Conservation (phyloP, 1,284 basidiomycete genomes). For the Agaricales sp. region DNA sequence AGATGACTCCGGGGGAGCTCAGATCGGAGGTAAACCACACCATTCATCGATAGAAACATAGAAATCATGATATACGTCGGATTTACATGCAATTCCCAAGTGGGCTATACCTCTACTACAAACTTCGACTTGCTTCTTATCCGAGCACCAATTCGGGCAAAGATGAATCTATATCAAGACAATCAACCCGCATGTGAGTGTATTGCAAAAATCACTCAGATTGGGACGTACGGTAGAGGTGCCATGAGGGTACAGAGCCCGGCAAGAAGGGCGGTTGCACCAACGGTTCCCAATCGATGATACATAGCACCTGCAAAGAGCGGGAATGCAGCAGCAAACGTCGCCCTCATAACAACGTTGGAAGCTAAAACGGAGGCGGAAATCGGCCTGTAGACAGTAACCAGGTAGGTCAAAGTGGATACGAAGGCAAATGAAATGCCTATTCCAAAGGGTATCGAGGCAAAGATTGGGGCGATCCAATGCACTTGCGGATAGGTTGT, state of each 20-base stretch:
- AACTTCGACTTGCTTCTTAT: not conserved
- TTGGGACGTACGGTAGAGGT: slow-evolving; percentile 31
- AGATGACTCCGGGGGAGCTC: too few relatives aligned
- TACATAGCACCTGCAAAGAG: slow-evolving; percentile 24
- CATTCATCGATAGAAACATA: too few relatives aligned
- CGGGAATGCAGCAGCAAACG: slow-evolving; percentile 36
- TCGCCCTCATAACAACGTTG: slow-evolving; percentile 32
- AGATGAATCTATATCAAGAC: not conserved
- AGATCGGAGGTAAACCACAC: too few relatives aligned
- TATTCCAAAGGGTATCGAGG: slow-evolving; percentile 22
- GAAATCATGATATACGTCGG: too few relatives aligned
- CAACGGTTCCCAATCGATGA: slow-evolving; percentile 30
- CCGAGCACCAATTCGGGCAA: not conserved
- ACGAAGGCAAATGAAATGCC: slow-evolving; percentile 29
- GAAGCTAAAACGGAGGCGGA: slow-evolving; percentile 38
- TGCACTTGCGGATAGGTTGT: slow-evolving; percentile 32
- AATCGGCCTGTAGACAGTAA: slow-evolving; percentile 34
- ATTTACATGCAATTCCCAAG: too few relatives aligned
- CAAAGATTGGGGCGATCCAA: slow-evolving; percentile 33
- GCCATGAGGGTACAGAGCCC: slow-evolving; percentile 34
- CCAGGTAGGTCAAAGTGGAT: slow-evolving; percentile 30
- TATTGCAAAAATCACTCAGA: not conserved
- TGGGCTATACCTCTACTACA: too few relatives aligned
- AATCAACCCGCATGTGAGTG: too few relatives aligned
- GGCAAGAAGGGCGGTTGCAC: slow-evolving; percentile 37